phyloP scores from a whole-genome alignment of 345 rosid genomes.

The Syzygium jambos region DNA sequence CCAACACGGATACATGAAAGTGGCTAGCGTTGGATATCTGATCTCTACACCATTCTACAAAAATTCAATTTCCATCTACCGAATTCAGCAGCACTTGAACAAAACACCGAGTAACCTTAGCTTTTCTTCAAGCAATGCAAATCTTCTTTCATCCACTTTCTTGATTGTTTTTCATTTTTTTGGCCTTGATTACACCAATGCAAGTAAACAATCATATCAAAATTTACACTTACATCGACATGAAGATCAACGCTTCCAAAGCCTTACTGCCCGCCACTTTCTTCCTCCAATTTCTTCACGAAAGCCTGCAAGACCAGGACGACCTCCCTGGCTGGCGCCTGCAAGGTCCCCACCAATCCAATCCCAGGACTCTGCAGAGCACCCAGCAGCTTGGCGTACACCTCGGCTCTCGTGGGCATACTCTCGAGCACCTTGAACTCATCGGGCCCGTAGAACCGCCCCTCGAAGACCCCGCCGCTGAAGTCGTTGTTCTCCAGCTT shows the following conservation, averaged over 20 bases:
- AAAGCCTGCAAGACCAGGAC: conserved; percentile 77
- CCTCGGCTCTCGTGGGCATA: conserved; percentile 80
- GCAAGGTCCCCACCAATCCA: conserved; percentile 70
- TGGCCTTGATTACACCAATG: not conserved
- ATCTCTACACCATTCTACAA: not conserved
- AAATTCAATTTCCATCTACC: not conserved
- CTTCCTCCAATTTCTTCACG: conserved; percentile 85
- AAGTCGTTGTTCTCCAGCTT: conserved; percentile 74
- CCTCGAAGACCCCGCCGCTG: conserved; percentile 86
- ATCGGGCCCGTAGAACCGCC: conserved; percentile 74
- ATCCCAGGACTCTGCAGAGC: conserved; percentile 71
- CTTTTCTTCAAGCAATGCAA: not conserved
- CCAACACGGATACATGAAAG: not conserved
- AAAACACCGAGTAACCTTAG: not conserved
- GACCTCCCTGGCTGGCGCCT: conserved; percentile 84
- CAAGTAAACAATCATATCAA: not conserved
- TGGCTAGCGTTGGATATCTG: not conserved
- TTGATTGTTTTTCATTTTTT: not conserved
- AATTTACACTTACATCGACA: not conserved
- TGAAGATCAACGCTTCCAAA: not conserved
- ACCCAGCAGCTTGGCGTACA: conserved; percentile 81
- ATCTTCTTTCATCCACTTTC: not conserved
- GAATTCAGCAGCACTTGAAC: not conserved
- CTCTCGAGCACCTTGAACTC: conserved; percentile 64
- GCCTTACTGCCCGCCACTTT: conserved; percentile 36